phyloP scores from a whole-genome alignment of 805 yeast genomes.

The Candida nemodendra region DNA sequence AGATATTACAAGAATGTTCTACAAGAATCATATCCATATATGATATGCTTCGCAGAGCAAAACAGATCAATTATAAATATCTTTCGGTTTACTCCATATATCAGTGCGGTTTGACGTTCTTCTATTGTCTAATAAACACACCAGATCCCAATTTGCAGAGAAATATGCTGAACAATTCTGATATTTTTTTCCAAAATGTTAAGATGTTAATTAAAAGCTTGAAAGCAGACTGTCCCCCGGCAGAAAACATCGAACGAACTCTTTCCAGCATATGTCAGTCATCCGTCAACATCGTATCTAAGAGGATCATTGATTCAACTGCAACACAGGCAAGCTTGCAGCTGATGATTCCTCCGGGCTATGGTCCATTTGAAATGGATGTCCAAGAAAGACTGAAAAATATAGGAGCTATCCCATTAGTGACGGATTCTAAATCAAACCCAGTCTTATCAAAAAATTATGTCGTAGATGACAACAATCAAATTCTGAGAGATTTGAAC shows the following conservation, averaged over 20 bases:
- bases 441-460: background rate
- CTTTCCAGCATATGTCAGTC: slow-evolving; percentile 8
- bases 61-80: slow-evolving; percentile 22
- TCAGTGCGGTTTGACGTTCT: slow-evolving; percentile 19
- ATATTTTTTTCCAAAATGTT: slow-evolving; percentile 8
- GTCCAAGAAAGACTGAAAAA: background rate
- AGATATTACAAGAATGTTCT: slow-evolving; percentile 14
- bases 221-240: slow-evolving; percentile 21
- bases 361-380: slow-evolving; percentile 2
- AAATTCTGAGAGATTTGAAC: slow-evolving; percentile 4
- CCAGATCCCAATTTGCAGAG: slow-evolving; percentile 9
- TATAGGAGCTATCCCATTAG: slow-evolving; percentile 3
- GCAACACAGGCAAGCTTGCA: background rate
- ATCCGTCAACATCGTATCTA: slow-evolving; percentile 4
- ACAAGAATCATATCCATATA: slow-evolving; percentile 13
- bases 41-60: slow-evolving; percentile 5
- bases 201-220: slow-evolving; percentile 8
- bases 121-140: slow-evolving; percentile 21
- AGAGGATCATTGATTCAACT: slow-evolving; percentile 1
- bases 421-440: too few species aligned
- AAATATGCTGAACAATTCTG: slow-evolving; percentile 5
- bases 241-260: slow-evolving; percentile 12
- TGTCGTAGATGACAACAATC: slow-evolving; percentile 3
- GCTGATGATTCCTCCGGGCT: background rate
- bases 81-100: slow-evolving; percentile 23